Conservation (phyloP, 345 rosid genomes). For the Aquilaria malaccensis region DNA sequence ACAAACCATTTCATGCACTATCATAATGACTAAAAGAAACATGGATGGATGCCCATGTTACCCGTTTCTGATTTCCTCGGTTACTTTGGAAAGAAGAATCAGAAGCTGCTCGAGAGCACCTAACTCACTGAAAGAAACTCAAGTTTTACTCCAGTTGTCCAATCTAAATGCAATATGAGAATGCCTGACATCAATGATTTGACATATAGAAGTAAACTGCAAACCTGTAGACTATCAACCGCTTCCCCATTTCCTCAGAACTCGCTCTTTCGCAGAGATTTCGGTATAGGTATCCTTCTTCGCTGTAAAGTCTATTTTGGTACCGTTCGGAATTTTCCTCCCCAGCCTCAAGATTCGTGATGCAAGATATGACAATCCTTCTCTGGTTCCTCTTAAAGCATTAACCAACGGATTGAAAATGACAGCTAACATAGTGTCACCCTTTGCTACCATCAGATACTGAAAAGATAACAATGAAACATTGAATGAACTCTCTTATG, state of each 20-base stretch:
- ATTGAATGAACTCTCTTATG: neutral
- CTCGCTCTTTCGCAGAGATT: slow-evolving; percentile 72
- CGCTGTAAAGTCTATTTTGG: slow-evolving; percentile 17
- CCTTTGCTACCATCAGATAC: slow-evolving; percentile 73
- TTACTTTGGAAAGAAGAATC: too few relatives aligned
- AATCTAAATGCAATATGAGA: slow-evolving; percentile 2
- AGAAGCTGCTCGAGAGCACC: too few relatives aligned
- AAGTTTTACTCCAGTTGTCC: neutral
- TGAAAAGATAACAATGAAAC: slow-evolving; percentile 25
- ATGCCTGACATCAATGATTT: neutral
- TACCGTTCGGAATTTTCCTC: slow-evolving; percentile 17
- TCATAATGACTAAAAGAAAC: too few relatives aligned
- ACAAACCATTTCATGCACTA: too few relatives aligned
- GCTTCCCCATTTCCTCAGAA: slow-evolving; percentile 79
- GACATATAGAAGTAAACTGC: slow-evolving; percentile 1
- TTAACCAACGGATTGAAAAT: slow-evolving; percentile 67
- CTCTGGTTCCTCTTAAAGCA: slow-evolving; percentile 64
- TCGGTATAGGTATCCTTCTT: slow-evolving; percentile 27
- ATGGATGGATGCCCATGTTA: too few relatives aligned
- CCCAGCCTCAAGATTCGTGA: slow-evolving; percentile 41
- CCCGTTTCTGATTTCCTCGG: too few relatives aligned
- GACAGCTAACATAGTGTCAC: slow-evolving; percentile 58
- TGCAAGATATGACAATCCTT: slow-evolving; percentile 38
- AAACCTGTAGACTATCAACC: slow-evolving; percentile 27
- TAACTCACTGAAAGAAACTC: too few relatives aligned